Evolutionary conservation across 192 early-diverging fungal species (phyloP).

Genomic region (Backusella liffmaniae): DNA sequence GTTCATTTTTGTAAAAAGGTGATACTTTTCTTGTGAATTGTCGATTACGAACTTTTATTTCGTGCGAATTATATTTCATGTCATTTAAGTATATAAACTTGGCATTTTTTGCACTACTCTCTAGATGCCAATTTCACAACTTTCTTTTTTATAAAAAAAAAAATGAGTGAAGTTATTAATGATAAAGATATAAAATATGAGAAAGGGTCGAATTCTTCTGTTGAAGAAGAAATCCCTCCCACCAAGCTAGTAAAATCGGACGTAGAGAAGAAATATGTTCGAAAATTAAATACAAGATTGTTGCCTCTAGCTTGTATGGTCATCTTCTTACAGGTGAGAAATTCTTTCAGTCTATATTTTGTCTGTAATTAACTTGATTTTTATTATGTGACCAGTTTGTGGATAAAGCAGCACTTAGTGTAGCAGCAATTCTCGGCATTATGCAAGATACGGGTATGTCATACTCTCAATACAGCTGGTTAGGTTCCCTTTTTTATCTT

Average conservation of each 20-base stretch:
- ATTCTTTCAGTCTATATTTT: not conserved
- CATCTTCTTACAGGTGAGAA: not conserved
- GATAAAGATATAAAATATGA: slow-evolving; percentile 1
- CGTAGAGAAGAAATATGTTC: not conserved
- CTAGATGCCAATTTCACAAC: not conserved
- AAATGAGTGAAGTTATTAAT: not conserved
- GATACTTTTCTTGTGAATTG: not conserved
- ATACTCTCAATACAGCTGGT: slow-evolving; percentile 6
- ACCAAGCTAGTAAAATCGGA: not conserved
- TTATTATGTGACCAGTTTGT: not conserved
- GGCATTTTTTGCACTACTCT: not conserved
- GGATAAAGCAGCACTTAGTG: slow-evolving; percentile 16
- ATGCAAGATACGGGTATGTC: slow-evolving; percentile 8
- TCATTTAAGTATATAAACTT: not conserved
- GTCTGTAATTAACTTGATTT: not conserved
- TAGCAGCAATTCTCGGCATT: slow-evolving; percentile 20
- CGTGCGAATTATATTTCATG: not conserved
- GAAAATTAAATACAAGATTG: not conserved
- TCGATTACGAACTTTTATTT: not conserved
- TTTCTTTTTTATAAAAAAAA: not conserved
- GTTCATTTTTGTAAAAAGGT: not conserved
- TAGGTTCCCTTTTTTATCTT: slow-evolving; percentile 24
- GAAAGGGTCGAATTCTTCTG: not conserved
- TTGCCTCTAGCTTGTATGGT: not conserved
- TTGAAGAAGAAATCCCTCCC: not conserved